Evolutionary conservation across 768 basidiomycete species (phyloP), one percentile per base, ranked within the genome.

Genomic region (Suillus fuscotomentosus): DNA sequence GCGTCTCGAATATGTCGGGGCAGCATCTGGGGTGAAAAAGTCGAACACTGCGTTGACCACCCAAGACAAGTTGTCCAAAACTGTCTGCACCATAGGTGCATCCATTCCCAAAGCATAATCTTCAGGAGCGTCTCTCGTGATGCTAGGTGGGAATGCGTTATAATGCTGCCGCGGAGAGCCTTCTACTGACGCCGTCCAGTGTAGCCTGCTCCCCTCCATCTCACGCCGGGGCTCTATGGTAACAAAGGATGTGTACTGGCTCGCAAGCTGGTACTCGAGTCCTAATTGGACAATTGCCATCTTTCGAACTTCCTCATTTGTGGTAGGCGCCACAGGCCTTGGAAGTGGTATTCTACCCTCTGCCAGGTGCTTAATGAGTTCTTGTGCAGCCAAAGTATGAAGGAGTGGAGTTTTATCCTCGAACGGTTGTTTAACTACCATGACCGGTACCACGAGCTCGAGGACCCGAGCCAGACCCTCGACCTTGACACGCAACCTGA

Each of bases 321-420:
- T 70, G 56, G 54, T 65, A 22, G 60, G 66, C 6, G 67, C 66
- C 13, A 72, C 62, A 8, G 76, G 65, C 11, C 55, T 64, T 2
- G 78, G 79, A 24, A 80, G 72, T n/a, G 74, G 75, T 31, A 34
- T 10, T 24, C 63, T 68, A 4, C 66, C 63, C 22, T 79, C 80
- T 56, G 82, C 79, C 54, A 86, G 71, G 17, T 85, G 85, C 67
- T 80, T 80, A 20, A 88, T 83, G 36, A 88, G 75, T 13, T 75
- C 74, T 62, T 82, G 81, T 1, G 86, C 87, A 3, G 85, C 82
- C 45, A 88, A 73, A 0, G 82, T 80, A 67, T 89, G 88, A n/a
- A 89, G 70, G 20, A 83, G 73, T 62, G 68, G 78, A 54, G 63
- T 13, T 1, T 59, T 60, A 11, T 70, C 63, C 41, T 67, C 64